Evolutionary conservation across 73 alveolate genomes (phyloP).

Genomic region (Paramecium sexaurelia): DNA sequence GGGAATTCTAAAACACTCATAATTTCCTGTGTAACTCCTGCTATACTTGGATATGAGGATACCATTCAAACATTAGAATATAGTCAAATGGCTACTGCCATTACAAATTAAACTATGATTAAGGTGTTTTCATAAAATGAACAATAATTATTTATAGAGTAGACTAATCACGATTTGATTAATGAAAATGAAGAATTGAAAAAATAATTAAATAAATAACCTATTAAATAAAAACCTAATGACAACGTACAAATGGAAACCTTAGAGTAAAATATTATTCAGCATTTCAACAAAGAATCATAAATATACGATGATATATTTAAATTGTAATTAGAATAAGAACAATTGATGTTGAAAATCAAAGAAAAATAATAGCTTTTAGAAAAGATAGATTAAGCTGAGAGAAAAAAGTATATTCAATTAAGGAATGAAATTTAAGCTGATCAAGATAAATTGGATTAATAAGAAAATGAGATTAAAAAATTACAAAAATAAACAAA

Average conservation of each 20-base stretch:
- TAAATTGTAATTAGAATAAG: neutral
- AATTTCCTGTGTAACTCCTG: conserved; percentile 85
- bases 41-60: conserved; percentile 77
- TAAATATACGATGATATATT: neutral
- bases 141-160: neutral
- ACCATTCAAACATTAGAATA: conserved; percentile 80
- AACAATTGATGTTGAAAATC: neutral
- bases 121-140: neutral
- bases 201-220: neutral
- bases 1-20: conserved; percentile 87
- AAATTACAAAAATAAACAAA: neutral
- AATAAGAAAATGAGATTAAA: neutral
- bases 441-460: neutral
- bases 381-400: neutral
- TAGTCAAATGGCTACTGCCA: conserved; percentile 74
- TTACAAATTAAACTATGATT: neutral
- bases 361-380: neutral
- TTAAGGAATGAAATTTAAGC: neutral
- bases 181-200: conserved; percentile 36
- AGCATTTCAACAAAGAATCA: neutral
- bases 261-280: neutral
- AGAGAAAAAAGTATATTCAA: neutral
- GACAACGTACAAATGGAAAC: neutral
- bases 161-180: neutral
- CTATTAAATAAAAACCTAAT: neutral